phyloP scores from a whole-genome alignment of 306 rosid species.

The Glycine soja region DNA sequence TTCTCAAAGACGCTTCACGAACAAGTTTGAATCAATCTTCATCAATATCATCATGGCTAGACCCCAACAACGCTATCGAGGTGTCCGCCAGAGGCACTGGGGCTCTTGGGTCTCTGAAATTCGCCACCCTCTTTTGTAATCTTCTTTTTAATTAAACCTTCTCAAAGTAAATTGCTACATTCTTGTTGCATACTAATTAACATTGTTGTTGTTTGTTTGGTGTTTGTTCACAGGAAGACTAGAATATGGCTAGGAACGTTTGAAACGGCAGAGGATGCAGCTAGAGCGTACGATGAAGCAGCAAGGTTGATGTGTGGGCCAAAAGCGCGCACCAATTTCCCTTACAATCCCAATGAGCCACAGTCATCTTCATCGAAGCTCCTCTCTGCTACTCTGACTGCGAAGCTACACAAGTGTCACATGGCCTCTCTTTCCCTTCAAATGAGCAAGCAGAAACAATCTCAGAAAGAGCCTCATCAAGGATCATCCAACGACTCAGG shows the following conservation, averaged over 20 bases:
- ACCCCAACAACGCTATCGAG: conserved; percentile 73
- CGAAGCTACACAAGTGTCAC: conserved; percentile 74
- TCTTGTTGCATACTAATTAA: not conserved
- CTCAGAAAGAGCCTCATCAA: conserved; percentile 29
- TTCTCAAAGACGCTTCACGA: conserved; percentile 25
- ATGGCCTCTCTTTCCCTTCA: conserved; percentile 62
- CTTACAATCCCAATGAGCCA: conserved; percentile 60
- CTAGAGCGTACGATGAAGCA: conserved; percentile 79
- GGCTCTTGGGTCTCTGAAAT: conserved; percentile 88
- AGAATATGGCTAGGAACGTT: conserved; percentile 83
- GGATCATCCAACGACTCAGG: not conserved
- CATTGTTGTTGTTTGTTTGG: too few species aligned
- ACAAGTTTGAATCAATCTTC: not conserved
- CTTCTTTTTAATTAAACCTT: too few species aligned
- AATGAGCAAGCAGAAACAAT: conserved; percentile 36
- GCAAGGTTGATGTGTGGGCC: conserved; percentile 73
- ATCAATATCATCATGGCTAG: conserved; percentile 53
- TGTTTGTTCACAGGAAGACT: conserved; percentile 54
- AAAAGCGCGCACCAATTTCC: conserved; percentile 71
- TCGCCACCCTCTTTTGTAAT: conserved; percentile 57
- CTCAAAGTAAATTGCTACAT: too few species aligned
- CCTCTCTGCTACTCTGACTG: conserved; percentile 62
- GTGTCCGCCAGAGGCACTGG: conserved; percentile 81
- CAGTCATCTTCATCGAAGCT: conserved; percentile 53
- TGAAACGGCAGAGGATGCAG: conserved; percentile 84